These are phyloP conservation scores for Tilletia indica DNA, from an alignment of 1,284 basidiomycete species.

Conservation along the genomic window DNA sequence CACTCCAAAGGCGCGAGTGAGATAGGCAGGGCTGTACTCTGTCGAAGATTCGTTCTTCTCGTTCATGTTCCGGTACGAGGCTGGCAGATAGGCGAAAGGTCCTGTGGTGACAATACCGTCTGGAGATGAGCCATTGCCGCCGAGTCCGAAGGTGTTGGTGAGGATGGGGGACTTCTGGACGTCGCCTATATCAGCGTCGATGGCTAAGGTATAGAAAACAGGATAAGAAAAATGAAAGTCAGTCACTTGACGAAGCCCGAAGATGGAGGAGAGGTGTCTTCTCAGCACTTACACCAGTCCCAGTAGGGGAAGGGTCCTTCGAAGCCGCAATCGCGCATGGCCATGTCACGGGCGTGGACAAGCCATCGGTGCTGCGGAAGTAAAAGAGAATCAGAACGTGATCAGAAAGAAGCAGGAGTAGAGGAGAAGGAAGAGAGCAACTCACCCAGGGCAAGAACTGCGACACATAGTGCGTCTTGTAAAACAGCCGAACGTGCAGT, in stretches of 20 bases:
- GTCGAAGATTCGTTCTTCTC: neutral
- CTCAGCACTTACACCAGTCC: slow-evolving; percentile 16
- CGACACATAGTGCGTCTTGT: too few relatives aligned
- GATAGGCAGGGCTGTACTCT: neutral
- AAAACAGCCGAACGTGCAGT: too few relatives aligned
- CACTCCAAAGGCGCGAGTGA: slow-evolving; percentile 1
- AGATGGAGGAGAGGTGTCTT: neutral
- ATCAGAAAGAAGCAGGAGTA: neutral
- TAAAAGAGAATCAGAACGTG: neutral
- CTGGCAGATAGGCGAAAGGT: slow-evolving; percentile 2
- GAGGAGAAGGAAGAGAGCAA: neutral
- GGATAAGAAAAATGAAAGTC: neutral
- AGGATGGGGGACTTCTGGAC: neutral
- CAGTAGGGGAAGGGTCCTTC: slow-evolving; percentile 8
- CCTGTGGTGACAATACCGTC: neutral
- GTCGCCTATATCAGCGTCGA: slow-evolving; percentile 5
- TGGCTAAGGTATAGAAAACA: neutral
- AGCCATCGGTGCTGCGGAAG: neutral
- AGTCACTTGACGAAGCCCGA: neutral
- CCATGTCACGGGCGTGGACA: neutral
- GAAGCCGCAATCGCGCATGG: slow-evolving; percentile 1
- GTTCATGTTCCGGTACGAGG: neutral
- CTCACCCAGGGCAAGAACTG: too few relatives aligned
- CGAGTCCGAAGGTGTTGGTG: neutral
- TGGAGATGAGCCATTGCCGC: neutral